These are phyloP conservation scores for Nicotiana tabacum DNA, from an alignment of 257 asterid genomes.

Conservation along the genomic window DNA sequence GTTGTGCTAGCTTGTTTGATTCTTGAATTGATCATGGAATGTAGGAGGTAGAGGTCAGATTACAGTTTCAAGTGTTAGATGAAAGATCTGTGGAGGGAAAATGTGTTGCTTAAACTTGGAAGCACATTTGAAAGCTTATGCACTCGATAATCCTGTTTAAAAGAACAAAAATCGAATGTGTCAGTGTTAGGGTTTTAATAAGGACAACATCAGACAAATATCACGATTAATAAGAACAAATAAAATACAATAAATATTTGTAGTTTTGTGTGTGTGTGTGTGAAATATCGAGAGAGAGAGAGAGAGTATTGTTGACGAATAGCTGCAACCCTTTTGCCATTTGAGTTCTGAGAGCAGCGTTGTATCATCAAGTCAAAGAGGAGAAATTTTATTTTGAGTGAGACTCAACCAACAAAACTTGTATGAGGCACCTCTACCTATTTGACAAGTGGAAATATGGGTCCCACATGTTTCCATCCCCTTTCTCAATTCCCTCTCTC, in stretches of 20 bases:
- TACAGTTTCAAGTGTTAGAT: neutral
- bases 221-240: neutral
- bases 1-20: neutral
- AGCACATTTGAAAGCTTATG: too few species aligned
- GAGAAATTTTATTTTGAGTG: too few species aligned
- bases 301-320: conserved; percentile 52
- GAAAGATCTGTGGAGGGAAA: neutral
- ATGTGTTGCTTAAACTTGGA: too few species aligned
- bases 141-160: conserved; percentile 46
- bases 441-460: too few species aligned
- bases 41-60: neutral
- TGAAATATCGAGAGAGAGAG: neutral
- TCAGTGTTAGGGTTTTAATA: neutral
- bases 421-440: too few species aligned
- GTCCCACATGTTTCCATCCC: too few species aligned
- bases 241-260: neutral
- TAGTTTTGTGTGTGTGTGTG: neutral
- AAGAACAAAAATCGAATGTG: neutral
- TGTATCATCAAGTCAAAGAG: neutral
- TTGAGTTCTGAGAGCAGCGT: neutral
- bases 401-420: too few species aligned
- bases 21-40: conserved; percentile 9
- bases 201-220: neutral
- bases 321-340: conserved; percentile 54
- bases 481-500: too few species aligned